Evolutionary conservation across 1,139 yeast genomes (phyloP).

Genomic region (Cylindricascospora bacillispora): DNA sequence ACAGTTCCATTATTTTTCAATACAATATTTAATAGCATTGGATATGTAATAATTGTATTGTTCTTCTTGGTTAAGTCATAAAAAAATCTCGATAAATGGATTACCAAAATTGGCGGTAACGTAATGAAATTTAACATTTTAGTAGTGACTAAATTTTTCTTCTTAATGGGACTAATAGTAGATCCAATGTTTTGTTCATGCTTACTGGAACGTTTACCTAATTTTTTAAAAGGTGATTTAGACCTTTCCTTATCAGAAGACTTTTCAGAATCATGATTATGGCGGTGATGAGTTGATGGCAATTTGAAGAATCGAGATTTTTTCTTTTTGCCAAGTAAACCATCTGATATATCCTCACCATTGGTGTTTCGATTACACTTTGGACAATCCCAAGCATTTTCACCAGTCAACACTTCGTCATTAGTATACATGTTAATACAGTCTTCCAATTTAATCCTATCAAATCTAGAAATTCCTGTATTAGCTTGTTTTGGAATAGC

Average conservation of each 20-base stretch:
- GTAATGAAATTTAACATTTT: conserved; percentile 50
- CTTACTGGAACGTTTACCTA: conserved; percentile 3
- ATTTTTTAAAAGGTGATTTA: conserved; percentile 16
- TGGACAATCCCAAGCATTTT: conserved; percentile 73
- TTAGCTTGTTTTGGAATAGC: conserved; percentile 42
- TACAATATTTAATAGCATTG: conserved; percentile 37
- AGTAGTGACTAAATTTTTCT: conserved; percentile 29
- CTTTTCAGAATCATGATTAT: conserved; percentile 2
- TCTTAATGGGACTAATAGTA: conserved; percentile 7
- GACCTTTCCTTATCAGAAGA: conserved; percentile 11
- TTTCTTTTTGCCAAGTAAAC: conserved; percentile 4
- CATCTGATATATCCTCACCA: not conserved
- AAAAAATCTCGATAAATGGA: conserved; percentile 53
- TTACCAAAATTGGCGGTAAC: conserved; percentile 49
- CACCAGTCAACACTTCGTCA: conserved; percentile 57
- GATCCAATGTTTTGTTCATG: conserved; percentile 3
- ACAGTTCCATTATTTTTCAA: conserved; percentile 30
- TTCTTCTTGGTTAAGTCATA: conserved; percentile 45
- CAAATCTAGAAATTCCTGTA: conserved; percentile 22
- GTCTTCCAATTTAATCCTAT: conserved; percentile 37
- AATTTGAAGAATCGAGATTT: conserved; percentile 13
- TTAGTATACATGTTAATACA: conserved; percentile 56
- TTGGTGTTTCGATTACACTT: conserved; percentile 35
- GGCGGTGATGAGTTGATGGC: conserved; percentile 6
- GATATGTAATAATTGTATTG: conserved; percentile 41